A percentile compares a stretch with the other conserved stretches of the same genome.
phyloP scores from a whole-genome alignment of 1,284 basidiomycete genomes.

The Cutaneotrichosporon sp. region DNA sequence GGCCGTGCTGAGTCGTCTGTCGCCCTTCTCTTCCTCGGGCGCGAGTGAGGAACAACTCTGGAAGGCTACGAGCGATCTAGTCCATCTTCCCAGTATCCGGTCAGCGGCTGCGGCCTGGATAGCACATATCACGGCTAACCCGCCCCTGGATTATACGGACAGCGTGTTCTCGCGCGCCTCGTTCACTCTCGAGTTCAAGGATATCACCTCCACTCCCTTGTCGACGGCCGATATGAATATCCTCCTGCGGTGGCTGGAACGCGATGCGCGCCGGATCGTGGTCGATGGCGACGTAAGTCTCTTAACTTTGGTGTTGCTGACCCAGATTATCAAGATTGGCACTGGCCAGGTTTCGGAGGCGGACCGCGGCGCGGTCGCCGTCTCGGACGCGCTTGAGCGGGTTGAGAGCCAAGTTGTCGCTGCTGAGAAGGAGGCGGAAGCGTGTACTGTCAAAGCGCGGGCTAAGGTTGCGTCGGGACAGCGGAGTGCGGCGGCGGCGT shows the following conservation, averaged over 20 bases:
- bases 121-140: slow-evolving; percentile 39
- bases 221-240: slow-evolving; percentile 60
- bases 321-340: slow-evolving; percentile 71
- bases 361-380: slow-evolving; percentile 46
- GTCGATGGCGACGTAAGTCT: slow-evolving; percentile 64
- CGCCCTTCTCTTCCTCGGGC: slow-evolving; percentile 59
- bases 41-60: slow-evolving; percentile 62
- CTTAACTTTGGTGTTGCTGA: neutral
- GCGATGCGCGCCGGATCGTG: slow-evolving; percentile 68
- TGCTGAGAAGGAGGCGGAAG: slow-evolving; percentile 64
- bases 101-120: slow-evolving; percentile 49
- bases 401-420: slow-evolving; percentile 50
- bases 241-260: slow-evolving; percentile 70
- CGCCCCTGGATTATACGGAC: slow-evolving; percentile 61
- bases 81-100: slow-evolving; percentile 59
- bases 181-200: slow-evolving; percentile 64
- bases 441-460: slow-evolving; percentile 67
- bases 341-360: slow-evolving; percentile 49
- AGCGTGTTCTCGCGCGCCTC: slow-evolving; percentile 63
- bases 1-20: slow-evolving; percentile 63
- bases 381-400: slow-evolving; percentile 39
- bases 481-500: slow-evolving; percentile 69
- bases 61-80: slow-evolving; percentile 64
- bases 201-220: slow-evolving; percentile 32
- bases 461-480: slow-evolving; percentile 66